Evolutionary conservation across 495 filamentous ascomycete genomes (phyloP), one percentile per base, ranked within the genome.

Genomic region (Podospora pseudocomata): DNA sequence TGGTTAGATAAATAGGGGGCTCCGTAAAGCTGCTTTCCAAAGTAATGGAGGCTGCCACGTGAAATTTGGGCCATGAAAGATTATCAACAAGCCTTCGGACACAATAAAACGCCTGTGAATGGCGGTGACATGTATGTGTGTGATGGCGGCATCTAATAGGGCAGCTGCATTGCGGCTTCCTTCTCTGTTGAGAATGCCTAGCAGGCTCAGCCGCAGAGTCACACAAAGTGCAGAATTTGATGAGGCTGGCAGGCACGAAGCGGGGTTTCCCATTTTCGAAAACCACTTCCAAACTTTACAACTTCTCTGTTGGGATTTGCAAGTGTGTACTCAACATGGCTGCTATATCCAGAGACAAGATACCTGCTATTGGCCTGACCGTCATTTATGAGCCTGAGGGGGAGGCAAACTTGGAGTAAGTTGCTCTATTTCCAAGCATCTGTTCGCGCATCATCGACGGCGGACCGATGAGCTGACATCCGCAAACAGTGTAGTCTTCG

Each of bases 401-500:
- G 13, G 13, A 61, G 16, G 34, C 72, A 5, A 55, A 55, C 49
- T 30, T 74, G 28, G 72, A 74, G 72, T 74, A 63, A 71, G 68
- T 27, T 26, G 13, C 7, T 53, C 32, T 39, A 11, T 11, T 39
- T 39, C 32, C 20, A 23, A 23, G 20, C 5, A 5, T 2, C 32
- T 39, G 5, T 11, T 39, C 32, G 5, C 32, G 0, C 32, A 39
- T 23, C 20, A 23, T 23, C 20, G 20, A 23, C 20, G 20, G 20
- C 20, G 20, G 20, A 23, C 20, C 20, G 32, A 39, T 6, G 11
- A 11, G 11, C 32, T 39, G 32, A 39, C 32, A 39, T 39, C 11
- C 32, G 5, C 32, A 39, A 6, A 56, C 58, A 73, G 73, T 53
- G 68, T 78, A 16, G 67, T 77, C 4, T 80, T 80, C 58, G 69